phyloP scores from a whole-genome alignment of 2,329 filamentous ascomycete species.

The Geosmithia flava region DNA sequence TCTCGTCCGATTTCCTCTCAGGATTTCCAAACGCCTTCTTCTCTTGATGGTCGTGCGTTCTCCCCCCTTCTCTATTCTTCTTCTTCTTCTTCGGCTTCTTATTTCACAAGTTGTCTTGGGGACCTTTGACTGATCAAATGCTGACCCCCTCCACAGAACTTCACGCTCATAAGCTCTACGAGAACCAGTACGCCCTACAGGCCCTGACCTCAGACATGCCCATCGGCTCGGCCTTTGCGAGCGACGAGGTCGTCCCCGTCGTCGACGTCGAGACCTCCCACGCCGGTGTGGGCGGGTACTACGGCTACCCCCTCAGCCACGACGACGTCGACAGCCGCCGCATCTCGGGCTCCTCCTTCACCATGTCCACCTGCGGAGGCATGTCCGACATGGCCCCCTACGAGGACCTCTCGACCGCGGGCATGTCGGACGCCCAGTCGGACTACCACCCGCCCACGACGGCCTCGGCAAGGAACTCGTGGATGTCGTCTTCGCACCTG shows the following conservation, averaged over 20 bases:
- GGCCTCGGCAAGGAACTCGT: conserved; percentile 56
- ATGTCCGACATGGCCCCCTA: conserved; percentile 60
- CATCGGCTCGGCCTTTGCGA: conserved; percentile 50
- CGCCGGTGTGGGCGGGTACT: background rate
- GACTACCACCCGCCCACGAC: conserved; percentile 52
- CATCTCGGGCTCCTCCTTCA: conserved; percentile 63
- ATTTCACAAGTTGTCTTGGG: background rate
- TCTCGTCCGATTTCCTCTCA: conserved; percentile 3
- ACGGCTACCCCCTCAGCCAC: conserved; percentile 26
- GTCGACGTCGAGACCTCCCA: conserved; percentile 35
- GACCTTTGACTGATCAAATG: background rate
- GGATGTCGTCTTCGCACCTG: conserved; percentile 58
- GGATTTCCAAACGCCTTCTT: conserved; percentile 1
- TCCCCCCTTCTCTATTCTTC: no score
- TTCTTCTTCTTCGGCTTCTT: no score
- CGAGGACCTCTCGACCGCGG: conserved; percentile 56
- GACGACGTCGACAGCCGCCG: conserved; percentile 43
- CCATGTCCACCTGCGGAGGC: conserved; percentile 53
- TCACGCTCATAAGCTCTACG: conserved; percentile 42
- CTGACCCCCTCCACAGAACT: conserved; percentile 9
- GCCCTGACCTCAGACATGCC: conserved; percentile 42
- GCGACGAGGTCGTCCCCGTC: conserved; percentile 51
- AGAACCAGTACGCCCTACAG: conserved; percentile 43
- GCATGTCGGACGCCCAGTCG: conserved; percentile 52
- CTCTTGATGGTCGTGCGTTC: conserved; percentile 1